These are phyloP conservation scores for Plantago rigida DNA, from an alignment of 305 asterid species.

Conservation along the genomic window DNA sequence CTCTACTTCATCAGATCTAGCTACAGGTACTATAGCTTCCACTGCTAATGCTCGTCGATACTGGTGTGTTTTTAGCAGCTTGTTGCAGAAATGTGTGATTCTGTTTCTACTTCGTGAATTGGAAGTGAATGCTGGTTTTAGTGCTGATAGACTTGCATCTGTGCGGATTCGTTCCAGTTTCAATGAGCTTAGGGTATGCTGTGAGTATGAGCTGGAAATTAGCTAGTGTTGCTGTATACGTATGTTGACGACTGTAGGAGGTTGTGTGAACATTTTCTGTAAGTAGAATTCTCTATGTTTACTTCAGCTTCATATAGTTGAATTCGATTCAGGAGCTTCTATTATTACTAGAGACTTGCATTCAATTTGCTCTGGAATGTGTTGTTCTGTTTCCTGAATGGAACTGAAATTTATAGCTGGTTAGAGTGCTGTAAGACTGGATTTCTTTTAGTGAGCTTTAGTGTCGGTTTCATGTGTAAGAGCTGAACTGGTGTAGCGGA, in stretches of 20 bases:
- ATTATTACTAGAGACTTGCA: neutral
- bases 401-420: too few relatives aligned
- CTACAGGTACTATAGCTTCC: slow-evolving; percentile 19
- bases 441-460: too few relatives aligned
- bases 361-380: too few relatives aligned
- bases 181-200: neutral
- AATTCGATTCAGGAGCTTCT: neutral
- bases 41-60: neutral
- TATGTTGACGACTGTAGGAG: too few relatives aligned
- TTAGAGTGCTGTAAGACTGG: too few relatives aligned
- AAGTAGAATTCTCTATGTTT: neutral
- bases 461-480: too few relatives aligned
- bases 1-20: slow-evolving; percentile 41
- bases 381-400: too few relatives aligned
- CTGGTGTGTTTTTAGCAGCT: neutral
- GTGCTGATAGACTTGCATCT: too few relatives aligned
- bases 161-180: neutral
- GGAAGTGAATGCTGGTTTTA: neutral
- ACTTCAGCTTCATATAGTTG: neutral
- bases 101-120: neutral
- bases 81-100: neutral
- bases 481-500: too few relatives aligned
- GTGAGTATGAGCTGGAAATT: neutral
- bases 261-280: neutral
- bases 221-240: neutral